phyloP scores from a whole-genome alignment of 2,329 filamentous ascomycete genomes.

The Lecanicillium sp. region DNA sequence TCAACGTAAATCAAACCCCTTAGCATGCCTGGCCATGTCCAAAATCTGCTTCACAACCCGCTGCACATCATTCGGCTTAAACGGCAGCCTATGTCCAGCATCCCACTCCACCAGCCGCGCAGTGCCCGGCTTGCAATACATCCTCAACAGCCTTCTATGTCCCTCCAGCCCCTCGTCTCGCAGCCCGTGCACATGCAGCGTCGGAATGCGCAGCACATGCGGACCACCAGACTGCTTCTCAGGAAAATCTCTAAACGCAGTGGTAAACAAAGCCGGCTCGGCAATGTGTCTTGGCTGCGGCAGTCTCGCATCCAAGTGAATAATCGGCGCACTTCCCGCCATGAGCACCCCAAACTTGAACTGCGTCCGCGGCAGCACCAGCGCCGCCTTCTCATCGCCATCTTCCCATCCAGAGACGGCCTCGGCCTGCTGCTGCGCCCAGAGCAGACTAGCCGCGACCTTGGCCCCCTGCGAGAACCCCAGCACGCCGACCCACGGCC shows the following conservation, averaged over 20 bases:
- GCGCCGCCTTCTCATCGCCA: no score
- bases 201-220: constrained; percentile 24
- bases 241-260: constrained; percentile 18
- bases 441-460: constrained; percentile 50
- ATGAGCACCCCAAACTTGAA: constrained; percentile 30
- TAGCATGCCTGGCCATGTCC: no score
- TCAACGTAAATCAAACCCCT: no score
- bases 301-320: constrained; percentile 18
- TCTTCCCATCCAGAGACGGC: no score
- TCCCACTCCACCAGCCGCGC: constrained; percentile 63
- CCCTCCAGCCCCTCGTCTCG: constrained; percentile 54
- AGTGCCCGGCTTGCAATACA: constrained; percentile 51
- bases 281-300: constrained; percentile 12
- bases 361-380: constrained; percentile 9
- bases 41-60: constrained; percentile 17
- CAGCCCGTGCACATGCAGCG: constrained; percentile 36
- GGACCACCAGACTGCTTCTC: constrained; percentile 11
- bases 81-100: constrained; percentile 61
- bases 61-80: constrained; percentile 61
- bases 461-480: constrained; percentile 64
- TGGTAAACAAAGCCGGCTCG: constrained; percentile 14
- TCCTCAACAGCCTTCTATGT: constrained; percentile 37
- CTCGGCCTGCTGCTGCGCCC: constrained; percentile 44
- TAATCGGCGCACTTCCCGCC: constrained; percentile 23
- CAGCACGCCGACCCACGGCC: constrained; percentile 51